Percentiles rank a stretch among this genome's conserved stretches.
phyloP scores from a whole-genome alignment of 2,329 filamentous ascomycete genomes.

The Knoxdaviesia capensis region DNA sequence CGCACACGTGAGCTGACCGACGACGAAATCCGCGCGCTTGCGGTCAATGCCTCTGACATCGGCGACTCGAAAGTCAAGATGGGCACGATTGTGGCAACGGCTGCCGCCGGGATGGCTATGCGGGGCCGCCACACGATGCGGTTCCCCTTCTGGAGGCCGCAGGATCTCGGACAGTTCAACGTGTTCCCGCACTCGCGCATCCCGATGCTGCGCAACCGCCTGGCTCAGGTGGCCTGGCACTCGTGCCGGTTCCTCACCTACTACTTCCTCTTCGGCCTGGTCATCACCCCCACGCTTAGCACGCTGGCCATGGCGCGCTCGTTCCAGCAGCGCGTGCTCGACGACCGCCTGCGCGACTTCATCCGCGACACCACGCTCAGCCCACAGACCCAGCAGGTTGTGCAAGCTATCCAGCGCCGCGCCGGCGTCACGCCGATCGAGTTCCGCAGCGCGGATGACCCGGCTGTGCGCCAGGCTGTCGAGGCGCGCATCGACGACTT shows the following conservation, averaged over 20 bases:
- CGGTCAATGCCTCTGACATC: slow-evolving; percentile 10
- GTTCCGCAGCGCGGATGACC: slow-evolving; percentile 5
- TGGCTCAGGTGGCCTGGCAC: slow-evolving; percentile 16
- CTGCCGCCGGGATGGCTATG: slow-evolving; percentile 10
- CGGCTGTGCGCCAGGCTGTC: slow-evolving; percentile 2
- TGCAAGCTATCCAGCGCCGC: slow-evolving; percentile 5
- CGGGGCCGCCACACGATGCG: slow-evolving; percentile 13
- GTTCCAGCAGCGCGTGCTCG: slow-evolving; percentile 9
- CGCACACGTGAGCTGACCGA: slow-evolving; percentile 14
- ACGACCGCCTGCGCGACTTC: slow-evolving; percentile 12
- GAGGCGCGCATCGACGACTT: slow-evolving; percentile 4
- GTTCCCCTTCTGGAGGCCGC: slow-evolving; percentile 20
- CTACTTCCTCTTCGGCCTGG: slow-evolving; percentile 9
- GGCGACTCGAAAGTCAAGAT: slow-evolving; percentile 8
- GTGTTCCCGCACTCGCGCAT: slow-evolving; percentile 10
- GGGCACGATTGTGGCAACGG: slow-evolving; percentile 11
- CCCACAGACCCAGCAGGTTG: slow-evolving; percentile 4
- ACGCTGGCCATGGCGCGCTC: slow-evolving; percentile 10
- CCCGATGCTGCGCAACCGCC: slow-evolving; percentile 9
- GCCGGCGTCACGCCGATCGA: slow-evolving; percentile 3
- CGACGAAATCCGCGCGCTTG: slow-evolving; percentile 15
- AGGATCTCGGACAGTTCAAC: slow-evolving; percentile 12
- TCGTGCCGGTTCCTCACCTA: slow-evolving; percentile 15
- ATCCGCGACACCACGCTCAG: slow-evolving; percentile 6
- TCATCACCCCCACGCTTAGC: slow-evolving; percentile 10